These are phyloP conservation scores for Epichloe sp. DNA, from an alignment of 2,329 filamentous ascomycete species.

Conservation along the genomic window DNA sequence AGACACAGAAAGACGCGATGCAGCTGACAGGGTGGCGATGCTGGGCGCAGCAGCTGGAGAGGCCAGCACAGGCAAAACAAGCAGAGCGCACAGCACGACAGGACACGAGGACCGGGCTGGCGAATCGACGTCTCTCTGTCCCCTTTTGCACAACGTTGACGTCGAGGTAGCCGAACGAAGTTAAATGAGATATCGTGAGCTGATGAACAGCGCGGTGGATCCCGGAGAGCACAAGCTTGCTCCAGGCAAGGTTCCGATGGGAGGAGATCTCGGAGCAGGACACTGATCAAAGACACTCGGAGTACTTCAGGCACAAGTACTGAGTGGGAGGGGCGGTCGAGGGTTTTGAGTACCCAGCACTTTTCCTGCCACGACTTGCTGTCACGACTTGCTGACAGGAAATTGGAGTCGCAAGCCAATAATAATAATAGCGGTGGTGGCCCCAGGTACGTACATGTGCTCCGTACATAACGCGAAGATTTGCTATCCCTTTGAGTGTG, in stretches of 20 bases:
- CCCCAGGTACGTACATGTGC: too few relatives aligned
- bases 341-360: too few relatives aligned
- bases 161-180: conserved; percentile 2
- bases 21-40: background rate
- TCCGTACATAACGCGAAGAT: too few relatives aligned
- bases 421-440: too few relatives aligned
- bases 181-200: conserved; percentile 1
- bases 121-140: background rate
- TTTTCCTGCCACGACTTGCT: too few relatives aligned
- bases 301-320: too few relatives aligned
- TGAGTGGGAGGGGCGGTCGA: too few relatives aligned
- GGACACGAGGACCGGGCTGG: background rate
- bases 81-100: background rate
- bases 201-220: conserved; percentile 1
- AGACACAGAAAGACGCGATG: background rate
- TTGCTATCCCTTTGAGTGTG: too few relatives aligned
- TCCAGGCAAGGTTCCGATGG: conserved; percentile 6
- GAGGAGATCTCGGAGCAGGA: conserved; percentile 14
- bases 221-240: conserved; percentile 7
- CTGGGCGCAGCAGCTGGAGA: background rate
- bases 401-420: too few relatives aligned
- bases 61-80: background rate
- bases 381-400: too few relatives aligned
- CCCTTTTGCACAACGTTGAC: conserved; percentile 4
- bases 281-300: too few relatives aligned